phyloP scores from a whole-genome alignment of 345 rosid species.

The Gossypium ekmanianum region DNA sequence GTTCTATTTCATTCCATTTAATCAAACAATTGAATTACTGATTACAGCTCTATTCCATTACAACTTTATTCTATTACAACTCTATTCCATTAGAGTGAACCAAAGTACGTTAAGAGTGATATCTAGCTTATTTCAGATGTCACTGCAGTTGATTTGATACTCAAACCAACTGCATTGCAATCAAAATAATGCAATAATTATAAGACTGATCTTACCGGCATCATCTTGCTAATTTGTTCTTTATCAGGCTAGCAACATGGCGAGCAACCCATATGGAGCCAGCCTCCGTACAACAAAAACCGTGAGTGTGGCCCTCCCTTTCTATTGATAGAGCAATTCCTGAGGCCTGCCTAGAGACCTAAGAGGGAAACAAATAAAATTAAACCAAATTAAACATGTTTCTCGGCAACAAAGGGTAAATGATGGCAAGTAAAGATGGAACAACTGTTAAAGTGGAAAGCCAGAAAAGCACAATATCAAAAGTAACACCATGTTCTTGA shows the following conservation, averaged over 20 bases:
- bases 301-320: constrained; percentile 74
- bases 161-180: too few species aligned
- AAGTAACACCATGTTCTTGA: background rate
- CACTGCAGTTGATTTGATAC: background rate
- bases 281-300: constrained; percentile 69
- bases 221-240: constrained; percentile 27
- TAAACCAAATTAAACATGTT: background rate
- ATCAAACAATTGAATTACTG: too few species aligned
- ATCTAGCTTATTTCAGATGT: background rate
- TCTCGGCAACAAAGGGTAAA: background rate
- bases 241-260: constrained; percentile 53
- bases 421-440: background rate
- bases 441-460: too few species aligned
- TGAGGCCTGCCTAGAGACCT: constrained; percentile 64
- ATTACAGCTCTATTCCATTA: too few species aligned
- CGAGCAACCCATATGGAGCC: constrained; percentile 52
- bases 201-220: background rate
- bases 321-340: constrained; percentile 54
- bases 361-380: background rate
- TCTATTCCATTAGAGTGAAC: too few species aligned
- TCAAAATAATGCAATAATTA: background rate
- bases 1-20: too few species aligned
- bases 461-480: background rate
- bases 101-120: background rate
- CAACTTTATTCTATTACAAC: too few species aligned